phyloP scores from a whole-genome alignment of 306 rosid genomes.

The Cucurbita maxima region DNA sequence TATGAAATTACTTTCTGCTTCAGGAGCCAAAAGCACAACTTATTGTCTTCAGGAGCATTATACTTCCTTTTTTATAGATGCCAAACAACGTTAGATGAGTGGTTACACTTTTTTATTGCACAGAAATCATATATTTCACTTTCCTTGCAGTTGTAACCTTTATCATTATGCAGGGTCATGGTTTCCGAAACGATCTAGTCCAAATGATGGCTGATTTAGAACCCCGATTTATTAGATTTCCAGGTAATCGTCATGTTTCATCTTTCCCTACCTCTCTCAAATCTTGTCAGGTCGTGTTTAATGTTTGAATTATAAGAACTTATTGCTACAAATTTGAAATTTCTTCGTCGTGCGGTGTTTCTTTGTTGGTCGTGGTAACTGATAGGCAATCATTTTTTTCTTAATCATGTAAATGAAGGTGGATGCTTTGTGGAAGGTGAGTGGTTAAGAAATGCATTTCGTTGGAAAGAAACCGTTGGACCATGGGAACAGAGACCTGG shows the following conservation, averaged over 20 bases:
- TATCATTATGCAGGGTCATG: conserved; percentile 54
- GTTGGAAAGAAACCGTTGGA: conserved; percentile 79
- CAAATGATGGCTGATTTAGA: conserved; percentile 42
- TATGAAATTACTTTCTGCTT: background rate
- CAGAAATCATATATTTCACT: background rate
- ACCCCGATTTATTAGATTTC: conserved; percentile 79
- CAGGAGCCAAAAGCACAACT: background rate
- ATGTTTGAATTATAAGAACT: background rate
- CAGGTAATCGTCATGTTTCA: conserved; percentile 32
- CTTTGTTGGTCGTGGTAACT: background rate
- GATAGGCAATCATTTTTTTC: background rate
- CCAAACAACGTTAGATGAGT: background rate
- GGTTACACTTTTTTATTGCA: background rate
- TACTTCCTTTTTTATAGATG: background rate
- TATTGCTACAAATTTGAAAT: background rate
- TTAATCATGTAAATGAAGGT: conserved; percentile 23
- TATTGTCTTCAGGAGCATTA: background rate
- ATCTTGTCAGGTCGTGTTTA: background rate
- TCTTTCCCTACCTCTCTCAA: background rate
- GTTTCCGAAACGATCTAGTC: conserved; percentile 65
- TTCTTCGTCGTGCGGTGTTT: background rate
- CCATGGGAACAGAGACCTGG: conserved; percentile 99
- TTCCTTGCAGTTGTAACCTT: conserved; percentile 8
- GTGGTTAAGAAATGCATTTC: conserved; percentile 90
- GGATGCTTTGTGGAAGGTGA: conserved; percentile 98